A percentile compares a stretch with the other conserved stretches of the same genome.
Evolutionary conservation across 83 land plant species (phyloP).

Genomic region (Picea engelmannii): DNA sequence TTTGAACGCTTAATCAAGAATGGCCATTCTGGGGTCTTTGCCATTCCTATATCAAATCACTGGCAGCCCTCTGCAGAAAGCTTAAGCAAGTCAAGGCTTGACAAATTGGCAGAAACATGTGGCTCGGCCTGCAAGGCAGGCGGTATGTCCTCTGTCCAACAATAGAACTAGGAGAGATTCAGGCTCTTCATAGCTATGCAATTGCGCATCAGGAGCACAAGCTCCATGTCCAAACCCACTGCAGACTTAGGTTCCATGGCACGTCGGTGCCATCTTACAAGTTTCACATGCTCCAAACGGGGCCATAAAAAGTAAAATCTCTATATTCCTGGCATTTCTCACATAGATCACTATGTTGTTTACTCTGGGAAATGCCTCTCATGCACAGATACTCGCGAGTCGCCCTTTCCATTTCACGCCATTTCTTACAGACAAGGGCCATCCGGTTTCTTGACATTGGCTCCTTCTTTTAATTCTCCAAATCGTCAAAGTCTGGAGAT

Average conservation of each 20-base stretch:
- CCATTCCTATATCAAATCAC: too few relatives aligned
- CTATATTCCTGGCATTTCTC: conserved; percentile 46
- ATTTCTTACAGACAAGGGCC: conserved; percentile 47
- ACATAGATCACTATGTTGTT: conserved; percentile 58
- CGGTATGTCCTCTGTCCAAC: conserved; percentile 84
- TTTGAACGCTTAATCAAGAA: too few relatives aligned
- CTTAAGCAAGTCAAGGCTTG: conserved; percentile 53
- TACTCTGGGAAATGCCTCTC: conserved; percentile 66
- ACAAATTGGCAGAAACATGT: conserved; percentile 24
- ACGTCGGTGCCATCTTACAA: conserved; percentile 87
- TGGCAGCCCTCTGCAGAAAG: conserved; percentile 64
- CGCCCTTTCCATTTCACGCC: conserved; percentile 41
- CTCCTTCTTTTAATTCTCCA: too few relatives aligned
- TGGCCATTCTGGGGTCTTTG: too few relatives aligned
- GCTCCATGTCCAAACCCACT: conserved; percentile 38
- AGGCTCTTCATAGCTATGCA: conserved; percentile 40
- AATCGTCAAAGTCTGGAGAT: too few relatives aligned
- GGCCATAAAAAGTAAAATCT: conserved; percentile 59
- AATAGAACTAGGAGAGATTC: conserved; percentile 79
- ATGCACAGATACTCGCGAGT: conserved; percentile 55
- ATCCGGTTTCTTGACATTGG: conserved; percentile 29
- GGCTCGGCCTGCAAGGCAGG: conserved; percentile 8
- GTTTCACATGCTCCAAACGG: conserved; percentile 33
- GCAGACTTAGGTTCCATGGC: background rate
- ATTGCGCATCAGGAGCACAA: conserved; percentile 35